These are phyloP conservation scores for Mariannaea elegans DNA, from an alignment of 2,329 filamentous ascomycete species.

Conservation along the genomic window DNA sequence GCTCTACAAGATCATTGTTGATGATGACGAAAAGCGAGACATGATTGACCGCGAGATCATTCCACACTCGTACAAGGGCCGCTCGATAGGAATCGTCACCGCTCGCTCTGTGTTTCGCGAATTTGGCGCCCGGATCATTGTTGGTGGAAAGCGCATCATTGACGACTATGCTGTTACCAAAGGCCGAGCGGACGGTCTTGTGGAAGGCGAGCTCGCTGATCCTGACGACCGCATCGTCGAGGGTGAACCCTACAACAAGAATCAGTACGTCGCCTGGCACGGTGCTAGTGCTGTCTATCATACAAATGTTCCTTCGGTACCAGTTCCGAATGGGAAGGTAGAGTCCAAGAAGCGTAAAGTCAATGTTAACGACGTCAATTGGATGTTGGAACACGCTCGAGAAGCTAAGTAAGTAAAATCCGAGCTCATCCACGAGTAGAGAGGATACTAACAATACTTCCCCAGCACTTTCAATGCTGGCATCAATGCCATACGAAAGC, in stretches of 20 bases:
- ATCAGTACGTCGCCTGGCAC: conserved; percentile 98
- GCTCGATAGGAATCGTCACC: conserved; percentile 95
- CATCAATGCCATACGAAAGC: conserved; percentile 73
- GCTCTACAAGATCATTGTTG: conserved; percentile 97
- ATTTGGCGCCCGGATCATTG: conserved; percentile 93
- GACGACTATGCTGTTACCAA: conserved; percentile 90
- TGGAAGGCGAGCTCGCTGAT: conserved; percentile 91
- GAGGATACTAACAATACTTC: conserved; percentile 18
- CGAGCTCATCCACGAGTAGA: neutral
- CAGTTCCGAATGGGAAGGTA: conserved; percentile 77
- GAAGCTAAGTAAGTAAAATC: conserved; percentile 76
- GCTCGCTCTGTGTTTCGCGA: conserved; percentile 96
- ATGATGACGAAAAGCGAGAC: conserved; percentile 96
- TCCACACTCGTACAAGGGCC: conserved; percentile 97
- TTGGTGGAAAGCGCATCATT: conserved; percentile 83
- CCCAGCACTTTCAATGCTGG: conserved; percentile 83
- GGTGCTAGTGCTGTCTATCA: conserved; percentile 97
- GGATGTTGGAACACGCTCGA: conserved; percentile 94
- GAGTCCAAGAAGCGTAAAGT: conserved; percentile 86
- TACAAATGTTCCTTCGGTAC: conserved; percentile 79
- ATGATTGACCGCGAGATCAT: conserved; percentile 96
- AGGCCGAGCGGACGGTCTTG: conserved; percentile 77
- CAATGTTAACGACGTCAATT: conserved; percentile 91
- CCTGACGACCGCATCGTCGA: conserved; percentile 82
- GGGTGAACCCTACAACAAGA: conserved; percentile 94